phyloP scores from a whole-genome alignment of 164 flowering plant genomes.

The Vitis cinerea region DNA sequence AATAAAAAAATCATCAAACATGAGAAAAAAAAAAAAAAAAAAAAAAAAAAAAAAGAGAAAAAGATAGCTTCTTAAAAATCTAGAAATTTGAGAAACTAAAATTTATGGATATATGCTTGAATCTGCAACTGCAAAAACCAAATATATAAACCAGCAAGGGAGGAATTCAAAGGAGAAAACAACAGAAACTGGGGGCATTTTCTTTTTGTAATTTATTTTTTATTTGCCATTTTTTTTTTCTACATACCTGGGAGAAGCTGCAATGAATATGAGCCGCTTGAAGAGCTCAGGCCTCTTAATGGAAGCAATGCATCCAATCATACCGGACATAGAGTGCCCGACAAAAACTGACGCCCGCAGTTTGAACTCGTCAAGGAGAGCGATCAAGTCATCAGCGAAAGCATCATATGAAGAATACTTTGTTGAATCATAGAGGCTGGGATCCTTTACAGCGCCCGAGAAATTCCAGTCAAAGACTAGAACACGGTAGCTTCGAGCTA shows the following conservation, averaged over 20 bases:
- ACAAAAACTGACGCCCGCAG: conserved; percentile 43
- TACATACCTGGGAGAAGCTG: conserved; percentile 82
- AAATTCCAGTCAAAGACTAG: conserved; percentile 80
- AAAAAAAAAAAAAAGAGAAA: no score
- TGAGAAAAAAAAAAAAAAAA: no score
- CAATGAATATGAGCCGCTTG: conserved; percentile 60
- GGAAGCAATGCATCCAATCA: conserved; percentile 92
- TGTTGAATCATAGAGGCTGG: conserved; percentile 36
- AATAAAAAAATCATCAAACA: no score
- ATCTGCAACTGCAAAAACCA: no score
- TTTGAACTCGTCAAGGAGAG: conserved; percentile 64
- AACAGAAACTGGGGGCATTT: no score
- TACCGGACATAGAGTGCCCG: conserved; percentile 92
- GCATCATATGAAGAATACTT: conserved; percentile 53
- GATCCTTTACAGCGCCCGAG: conserved; percentile 48
- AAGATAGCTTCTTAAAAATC: no score
- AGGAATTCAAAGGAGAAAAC: no score
- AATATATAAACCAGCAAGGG: no score
- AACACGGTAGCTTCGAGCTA: conserved; percentile 40
- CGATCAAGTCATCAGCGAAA: conserved; percentile 67
- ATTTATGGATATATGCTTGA: no score
- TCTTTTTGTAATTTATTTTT: no score
- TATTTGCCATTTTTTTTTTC: no score
- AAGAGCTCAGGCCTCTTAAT: conserved; percentile 75
- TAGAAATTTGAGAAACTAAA: no score